Conservation (phyloP, 1,139 yeast species). For the Suhomyces bokatorum region DNA sequence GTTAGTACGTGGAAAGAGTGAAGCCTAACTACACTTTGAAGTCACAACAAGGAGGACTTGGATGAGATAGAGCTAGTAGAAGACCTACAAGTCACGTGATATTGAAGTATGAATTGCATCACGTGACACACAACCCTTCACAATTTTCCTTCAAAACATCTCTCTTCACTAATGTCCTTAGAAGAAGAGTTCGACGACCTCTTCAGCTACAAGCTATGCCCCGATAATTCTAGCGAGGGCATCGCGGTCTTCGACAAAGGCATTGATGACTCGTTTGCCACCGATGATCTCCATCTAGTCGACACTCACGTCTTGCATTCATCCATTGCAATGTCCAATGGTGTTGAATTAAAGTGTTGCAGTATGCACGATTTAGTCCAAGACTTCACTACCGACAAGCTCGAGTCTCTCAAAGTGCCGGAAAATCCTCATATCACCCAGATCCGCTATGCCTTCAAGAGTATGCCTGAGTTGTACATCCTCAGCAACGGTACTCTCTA, state of each 20-base stretch:
- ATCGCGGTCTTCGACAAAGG: conserved; percentile 28
- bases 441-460: conserved; percentile 23
- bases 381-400: not conserved
- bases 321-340: conserved; percentile 37
- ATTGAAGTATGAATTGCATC: too few species aligned
- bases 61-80: too few species aligned
- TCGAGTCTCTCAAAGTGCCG: not conserved
- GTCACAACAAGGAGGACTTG: too few species aligned
- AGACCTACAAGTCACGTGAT: too few species aligned
- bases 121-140: not conserved
- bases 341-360: conserved; percentile 23
- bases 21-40: too few species aligned
- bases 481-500: not conserved
- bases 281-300: conserved; percentile 28
- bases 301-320: conserved; percentile 29
- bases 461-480: conserved; percentile 1
- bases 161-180: conserved; percentile 11
- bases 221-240: conserved; percentile 27
- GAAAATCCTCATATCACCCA: conserved; percentile 20
- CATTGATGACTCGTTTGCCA: conserved; percentile 22
- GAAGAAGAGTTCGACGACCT: conserved; percentile 38
- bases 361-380: conserved; percentile 13
- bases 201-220: conserved; percentile 38
- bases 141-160: not conserved
- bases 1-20: too few species aligned